Conservation (phyloP, 148 eudicot species). For the Simmondsia chinensis region DNA sequence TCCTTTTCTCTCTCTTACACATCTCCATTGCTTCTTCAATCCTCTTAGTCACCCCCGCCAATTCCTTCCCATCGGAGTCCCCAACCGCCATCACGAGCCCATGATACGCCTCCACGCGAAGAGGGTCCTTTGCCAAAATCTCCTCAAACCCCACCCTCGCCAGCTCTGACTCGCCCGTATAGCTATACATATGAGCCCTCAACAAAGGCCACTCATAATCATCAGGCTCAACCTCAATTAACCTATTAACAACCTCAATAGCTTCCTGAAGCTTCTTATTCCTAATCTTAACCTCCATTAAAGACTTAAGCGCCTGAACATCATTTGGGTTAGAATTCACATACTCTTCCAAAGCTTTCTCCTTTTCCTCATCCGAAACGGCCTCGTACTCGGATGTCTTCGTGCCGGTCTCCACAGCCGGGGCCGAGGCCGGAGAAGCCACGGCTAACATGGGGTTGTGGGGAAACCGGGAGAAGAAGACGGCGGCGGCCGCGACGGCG, state of each 20-base stretch:
- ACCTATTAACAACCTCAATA: constrained; percentile 28
- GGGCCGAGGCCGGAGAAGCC: constrained; percentile 18
- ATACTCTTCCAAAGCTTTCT: constrained; percentile 24
- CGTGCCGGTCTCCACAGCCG: constrained; percentile 1
- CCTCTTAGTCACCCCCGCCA: constrained; percentile 32
- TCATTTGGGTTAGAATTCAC: constrained; percentile 30
- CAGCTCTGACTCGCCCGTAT: constrained; percentile 35
- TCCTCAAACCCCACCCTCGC: constrained; percentile 55
- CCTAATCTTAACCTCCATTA: constrained; percentile 57
- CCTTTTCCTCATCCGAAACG: constrained; percentile 25
- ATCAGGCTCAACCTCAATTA: constrained; percentile 50
- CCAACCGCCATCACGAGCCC: constrained; percentile 64
- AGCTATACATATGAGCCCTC: constrained; percentile 46
- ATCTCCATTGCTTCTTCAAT: constrained; percentile 37
- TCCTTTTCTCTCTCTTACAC: constrained; percentile 51
- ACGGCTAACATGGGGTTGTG: constrained; percentile 15
- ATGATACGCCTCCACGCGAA: constrained; percentile 64
- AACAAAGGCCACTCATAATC: constrained; percentile 60
- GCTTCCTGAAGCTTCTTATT: constrained; percentile 44
- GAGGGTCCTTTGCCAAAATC: constrained; percentile 43
- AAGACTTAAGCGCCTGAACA: constrained; percentile 20
- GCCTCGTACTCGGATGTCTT: neutral
- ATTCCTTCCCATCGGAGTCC: constrained; percentile 19
- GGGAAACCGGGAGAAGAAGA: constrained; percentile 31
- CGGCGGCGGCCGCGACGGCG: constrained; percentile 40